Conservation (phyloP, 1,284 basidiomycete genomes). For the Coriolopsis trogii region DNA sequence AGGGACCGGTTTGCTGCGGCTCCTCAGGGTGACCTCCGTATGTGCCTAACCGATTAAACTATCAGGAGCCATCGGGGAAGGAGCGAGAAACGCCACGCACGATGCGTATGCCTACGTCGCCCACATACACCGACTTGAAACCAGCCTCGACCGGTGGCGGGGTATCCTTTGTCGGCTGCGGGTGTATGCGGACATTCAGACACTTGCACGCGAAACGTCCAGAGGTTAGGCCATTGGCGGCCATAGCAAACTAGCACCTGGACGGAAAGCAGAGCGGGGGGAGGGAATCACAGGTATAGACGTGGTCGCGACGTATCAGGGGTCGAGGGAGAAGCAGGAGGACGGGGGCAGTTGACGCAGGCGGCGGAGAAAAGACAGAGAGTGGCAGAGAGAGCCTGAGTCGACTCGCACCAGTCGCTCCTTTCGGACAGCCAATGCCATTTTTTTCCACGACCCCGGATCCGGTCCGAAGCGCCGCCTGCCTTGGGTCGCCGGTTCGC, state of each 20-base stretch:
- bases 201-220: conserved; percentile 62
- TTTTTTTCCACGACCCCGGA: conserved; percentile 30
- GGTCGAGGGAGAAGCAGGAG: conserved; percentile 4
- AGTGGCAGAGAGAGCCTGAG: background rate
- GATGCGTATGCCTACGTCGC: conserved; percentile 66
- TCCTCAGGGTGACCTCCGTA: conserved; percentile 71
- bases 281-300: background rate
- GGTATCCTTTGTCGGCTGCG: conserved; percentile 23
- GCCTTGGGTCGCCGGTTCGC: too few relatives aligned
- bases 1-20: conserved; percentile 51
- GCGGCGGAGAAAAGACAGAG: background rate
- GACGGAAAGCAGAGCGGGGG: conserved; percentile 1
- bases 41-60: conserved; percentile 50
- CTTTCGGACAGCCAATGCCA: too few relatives aligned
- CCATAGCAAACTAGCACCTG: conserved; percentile 27
- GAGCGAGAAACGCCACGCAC: conserved; percentile 64
- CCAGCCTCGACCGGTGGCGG: conserved; percentile 42
- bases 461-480: conserved; percentile 21
- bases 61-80: conserved; percentile 10
- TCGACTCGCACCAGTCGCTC: too few relatives aligned
- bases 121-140: conserved; percentile 62
- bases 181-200: conserved; percentile 64
- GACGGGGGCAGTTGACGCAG: conserved; percentile 12
- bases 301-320: background rate
- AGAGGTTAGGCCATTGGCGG: conserved; percentile 29